Conservation (phyloP, 768 basidiomycete genomes). For the Mycena rebaudengoi region DNA sequence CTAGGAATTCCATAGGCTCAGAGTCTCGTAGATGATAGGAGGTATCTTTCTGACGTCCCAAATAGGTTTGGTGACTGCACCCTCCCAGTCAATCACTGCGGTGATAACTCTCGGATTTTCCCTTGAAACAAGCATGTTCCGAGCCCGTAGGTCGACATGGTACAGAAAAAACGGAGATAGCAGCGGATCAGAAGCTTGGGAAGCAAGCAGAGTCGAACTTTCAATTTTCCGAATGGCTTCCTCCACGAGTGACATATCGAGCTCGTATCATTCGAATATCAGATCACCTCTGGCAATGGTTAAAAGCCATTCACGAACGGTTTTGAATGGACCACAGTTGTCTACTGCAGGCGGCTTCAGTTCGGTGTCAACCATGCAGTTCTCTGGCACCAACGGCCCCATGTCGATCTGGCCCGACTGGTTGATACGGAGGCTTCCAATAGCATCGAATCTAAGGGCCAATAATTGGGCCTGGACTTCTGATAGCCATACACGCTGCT, state of each 20-base stretch:
- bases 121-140: background rate
- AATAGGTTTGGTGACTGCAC: background rate
- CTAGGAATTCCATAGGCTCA: too few relatives aligned
- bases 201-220: background rate
- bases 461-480: slow-evolving; percentile 19
- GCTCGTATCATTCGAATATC: background rate
- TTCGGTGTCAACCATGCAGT: background rate
- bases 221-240: background rate
- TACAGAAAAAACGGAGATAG: background rate
- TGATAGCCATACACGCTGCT: slow-evolving; percentile 8
- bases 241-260: background rate
- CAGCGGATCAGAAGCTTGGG: background rate
- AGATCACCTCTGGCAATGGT: slow-evolving; percentile 16
- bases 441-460: slow-evolving; percentile 3
- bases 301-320: slow-evolving; percentile 6
- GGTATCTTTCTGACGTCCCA: background rate
- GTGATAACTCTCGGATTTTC: background rate
- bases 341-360: slow-evolving; percentile 1
- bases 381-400: slow-evolving; percentile 16
- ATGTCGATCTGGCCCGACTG: background rate
- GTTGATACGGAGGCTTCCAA: slow-evolving; percentile 14
- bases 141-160: background rate
- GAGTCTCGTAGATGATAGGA: too few relatives aligned
- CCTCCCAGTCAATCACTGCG: slow-evolving; percentile 6
- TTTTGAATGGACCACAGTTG: slow-evolving; percentile 20